phyloP scores from a whole-genome alignment of 305 asterid species.

The Coffea humblotiana region DNA sequence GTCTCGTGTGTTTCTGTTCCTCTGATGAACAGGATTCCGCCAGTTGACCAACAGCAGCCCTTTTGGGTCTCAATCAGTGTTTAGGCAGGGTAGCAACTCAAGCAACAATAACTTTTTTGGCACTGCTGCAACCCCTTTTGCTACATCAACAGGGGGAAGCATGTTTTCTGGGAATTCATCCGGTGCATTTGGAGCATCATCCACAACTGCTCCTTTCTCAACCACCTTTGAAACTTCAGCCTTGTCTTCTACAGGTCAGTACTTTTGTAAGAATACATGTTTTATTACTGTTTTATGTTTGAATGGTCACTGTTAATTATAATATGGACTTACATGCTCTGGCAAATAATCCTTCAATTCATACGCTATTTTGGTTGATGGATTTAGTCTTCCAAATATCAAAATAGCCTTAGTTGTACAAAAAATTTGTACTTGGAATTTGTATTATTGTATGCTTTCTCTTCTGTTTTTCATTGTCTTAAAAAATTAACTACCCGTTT shows the following conservation, averaged over 20 bases:
- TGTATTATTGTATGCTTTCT: not conserved
- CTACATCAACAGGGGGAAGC: slow-evolving; percentile 1
- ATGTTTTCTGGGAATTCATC: not conserved
- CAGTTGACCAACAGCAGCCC: not conserved
- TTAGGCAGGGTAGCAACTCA: not conserved
- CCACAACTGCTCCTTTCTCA: not conserved
- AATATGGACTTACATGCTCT: too few species aligned
- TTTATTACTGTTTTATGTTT: too few species aligned
- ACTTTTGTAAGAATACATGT: too few species aligned
- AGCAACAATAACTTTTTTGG: too few species aligned
- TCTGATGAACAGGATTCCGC: not conserved
- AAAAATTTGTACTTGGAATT: not conserved
- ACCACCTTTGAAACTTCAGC: slow-evolving; percentile 4
- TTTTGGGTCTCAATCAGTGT: not conserved
- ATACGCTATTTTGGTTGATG: too few species aligned
- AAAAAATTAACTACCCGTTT: not conserved
- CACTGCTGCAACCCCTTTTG: not conserved
- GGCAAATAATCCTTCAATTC: too few species aligned
- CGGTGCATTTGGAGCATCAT: slow-evolving; percentile 1
- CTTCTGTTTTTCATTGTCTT: not conserved
- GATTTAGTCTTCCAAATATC: too few species aligned
- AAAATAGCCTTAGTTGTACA: too few species aligned
- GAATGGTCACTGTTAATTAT: too few species aligned
- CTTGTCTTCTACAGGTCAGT: slow-evolving; percentile 6
- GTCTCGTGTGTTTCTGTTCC: not conserved